Percentiles rank a stretch among this genome's conserved stretches.
phyloP scores from a whole-genome alignment of 768 basidiomycete species.

The Dioszegia aurantiaca region DNA sequence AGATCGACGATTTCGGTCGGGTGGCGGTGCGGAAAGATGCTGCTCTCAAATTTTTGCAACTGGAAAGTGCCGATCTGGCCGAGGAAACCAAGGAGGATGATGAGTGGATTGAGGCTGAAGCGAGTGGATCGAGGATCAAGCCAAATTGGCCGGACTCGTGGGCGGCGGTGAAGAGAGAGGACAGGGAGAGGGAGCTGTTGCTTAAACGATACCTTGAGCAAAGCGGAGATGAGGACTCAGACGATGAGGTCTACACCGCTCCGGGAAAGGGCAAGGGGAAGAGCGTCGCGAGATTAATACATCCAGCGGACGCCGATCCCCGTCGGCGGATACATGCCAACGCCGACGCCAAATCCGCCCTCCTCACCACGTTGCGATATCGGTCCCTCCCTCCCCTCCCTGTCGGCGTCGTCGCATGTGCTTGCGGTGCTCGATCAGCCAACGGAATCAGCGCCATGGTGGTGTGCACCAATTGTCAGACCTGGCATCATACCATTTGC shows the following conservation, averaged over 20 bases:
- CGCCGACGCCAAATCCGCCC: slow-evolving; percentile 36
- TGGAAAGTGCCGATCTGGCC: slow-evolving; percentile 18
- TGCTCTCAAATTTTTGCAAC: slow-evolving; percentile 39
- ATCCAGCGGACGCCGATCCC: slow-evolving; percentile 8
- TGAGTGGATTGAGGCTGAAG: slow-evolving; percentile 25
- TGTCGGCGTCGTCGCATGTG: slow-evolving; percentile 32
- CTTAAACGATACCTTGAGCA: slow-evolving; percentile 39
- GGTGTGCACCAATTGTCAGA: slow-evolving; percentile 36
- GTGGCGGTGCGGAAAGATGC: slow-evolving; percentile 40
- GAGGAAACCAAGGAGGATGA: slow-evolving; percentile 41
- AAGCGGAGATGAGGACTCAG: slow-evolving; percentile 35
- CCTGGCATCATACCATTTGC: slow-evolving; percentile 44
- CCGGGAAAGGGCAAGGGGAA: slow-evolving; percentile 37
- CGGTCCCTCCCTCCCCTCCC: slow-evolving; percentile 24
- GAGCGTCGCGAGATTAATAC: slow-evolving; percentile 25
- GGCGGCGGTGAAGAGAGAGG: slow-evolving; percentile 22
- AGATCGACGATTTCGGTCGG: slow-evolving; percentile 37
- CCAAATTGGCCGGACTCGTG: slow-evolving; percentile 44
- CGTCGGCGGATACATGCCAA: slow-evolving; percentile 8
- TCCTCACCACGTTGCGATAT: slow-evolving; percentile 32
- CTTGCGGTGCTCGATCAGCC: slow-evolving; percentile 27
- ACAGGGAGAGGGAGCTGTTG: slow-evolving; percentile 21
- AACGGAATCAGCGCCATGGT: slow-evolving; percentile 35
- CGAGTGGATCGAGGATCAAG: slow-evolving; percentile 26
- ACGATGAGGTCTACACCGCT: slow-evolving; percentile 28